These are phyloP conservation scores for Rhodotorula sp. DNA, from an alignment of 1,284 basidiomycete species.

Conservation along the genomic window DNA sequence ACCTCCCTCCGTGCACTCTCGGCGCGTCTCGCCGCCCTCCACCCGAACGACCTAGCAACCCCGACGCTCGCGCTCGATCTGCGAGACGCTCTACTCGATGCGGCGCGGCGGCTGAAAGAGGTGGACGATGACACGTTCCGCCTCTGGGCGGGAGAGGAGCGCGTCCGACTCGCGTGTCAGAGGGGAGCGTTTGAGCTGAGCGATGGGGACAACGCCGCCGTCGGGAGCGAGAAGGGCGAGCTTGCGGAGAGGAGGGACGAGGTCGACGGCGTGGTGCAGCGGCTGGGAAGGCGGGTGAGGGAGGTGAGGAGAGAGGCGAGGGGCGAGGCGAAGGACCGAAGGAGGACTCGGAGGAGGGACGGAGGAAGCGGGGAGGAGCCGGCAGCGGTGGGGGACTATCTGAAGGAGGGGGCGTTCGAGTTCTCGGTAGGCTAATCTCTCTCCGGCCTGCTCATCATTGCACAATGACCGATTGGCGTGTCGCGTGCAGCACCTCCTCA, in stretches of 20 bases:
- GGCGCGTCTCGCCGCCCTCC: slow-evolving; percentile 12
- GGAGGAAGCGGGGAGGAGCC: slow-evolving; percentile 3
- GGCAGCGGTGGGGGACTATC: slow-evolving; percentile 14
- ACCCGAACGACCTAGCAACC: slow-evolving; percentile 23
- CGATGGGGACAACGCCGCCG: not conserved
- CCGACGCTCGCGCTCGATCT: slow-evolving; percentile 30
- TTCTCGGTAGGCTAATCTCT: not conserved
- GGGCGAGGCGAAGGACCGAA: slow-evolving; percentile 17
- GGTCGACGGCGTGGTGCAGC: not conserved
- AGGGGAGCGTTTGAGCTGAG: not conserved
- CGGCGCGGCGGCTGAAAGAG: not conserved
- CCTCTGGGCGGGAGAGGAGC: slow-evolving; percentile 17
- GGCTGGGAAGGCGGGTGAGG: slow-evolving; percentile 13
- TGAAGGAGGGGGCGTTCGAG: slow-evolving; percentile 1
- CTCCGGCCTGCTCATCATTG: not conserved
- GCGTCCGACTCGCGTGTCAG: not conserved
- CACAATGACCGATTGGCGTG: not conserved
- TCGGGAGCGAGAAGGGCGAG: not conserved
- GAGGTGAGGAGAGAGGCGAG: slow-evolving; percentile 20
- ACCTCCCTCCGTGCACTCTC: slow-evolving; percentile 12
- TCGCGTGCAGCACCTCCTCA: slow-evolving; percentile 7
- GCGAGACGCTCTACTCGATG: slow-evolving; percentile 5
- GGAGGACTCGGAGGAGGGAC: not conserved
- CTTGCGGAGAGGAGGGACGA: slow-evolving; percentile 4
- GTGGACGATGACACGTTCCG: not conserved